Evolutionary conservation across 1,284 basidiomycete genomes (phyloP).

Genomic region (Takashimella koratensis): DNA sequence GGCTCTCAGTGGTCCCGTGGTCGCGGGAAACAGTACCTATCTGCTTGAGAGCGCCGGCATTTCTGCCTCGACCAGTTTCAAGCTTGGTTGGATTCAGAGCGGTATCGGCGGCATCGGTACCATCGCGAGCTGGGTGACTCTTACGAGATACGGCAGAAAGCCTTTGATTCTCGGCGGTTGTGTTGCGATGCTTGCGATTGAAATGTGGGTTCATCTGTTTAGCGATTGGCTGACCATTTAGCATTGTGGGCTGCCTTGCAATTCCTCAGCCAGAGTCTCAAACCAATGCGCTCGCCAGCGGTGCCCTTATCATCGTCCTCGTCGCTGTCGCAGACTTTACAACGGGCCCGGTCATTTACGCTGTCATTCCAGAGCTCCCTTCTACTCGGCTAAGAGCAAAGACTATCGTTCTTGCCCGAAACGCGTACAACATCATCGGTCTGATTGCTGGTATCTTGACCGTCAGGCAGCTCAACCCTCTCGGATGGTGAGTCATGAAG

Average conservation of each 20-base stretch:
- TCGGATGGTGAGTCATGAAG: not conserved
- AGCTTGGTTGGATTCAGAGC: conserved; percentile 39
- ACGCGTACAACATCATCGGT: conserved; percentile 40
- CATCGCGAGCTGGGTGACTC: conserved; percentile 41
- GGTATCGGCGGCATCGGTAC: conserved; percentile 43
- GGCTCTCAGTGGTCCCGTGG: conserved; percentile 27
- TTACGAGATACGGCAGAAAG: conserved; percentile 39
- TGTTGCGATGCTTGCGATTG: too few species aligned
- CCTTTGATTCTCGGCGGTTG: too few species aligned
- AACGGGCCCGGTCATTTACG: not conserved
- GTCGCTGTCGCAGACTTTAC: too few species aligned
- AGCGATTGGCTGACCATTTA: too few species aligned
- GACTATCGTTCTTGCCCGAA: conserved; percentile 51
- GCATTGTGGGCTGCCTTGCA: not conserved
- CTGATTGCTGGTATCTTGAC: conserved; percentile 18
- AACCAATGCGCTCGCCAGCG: too few species aligned
- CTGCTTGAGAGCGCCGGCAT: conserved; percentile 47
- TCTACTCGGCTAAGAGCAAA: conserved; percentile 47
- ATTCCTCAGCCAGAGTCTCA: too few species aligned
- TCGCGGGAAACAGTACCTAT: conserved; percentile 34
- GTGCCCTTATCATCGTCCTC: too few species aligned
- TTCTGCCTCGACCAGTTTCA: conserved; percentile 32
- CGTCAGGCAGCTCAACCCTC: not conserved
- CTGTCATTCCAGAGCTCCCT: conserved; percentile 33
- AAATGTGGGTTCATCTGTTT: too few species aligned